Percentiles rank a stretch among this genome's conserved stretches.
Conservation (phyloP, 768 basidiomycete genomes). For the Suillus subluteus region DNA sequence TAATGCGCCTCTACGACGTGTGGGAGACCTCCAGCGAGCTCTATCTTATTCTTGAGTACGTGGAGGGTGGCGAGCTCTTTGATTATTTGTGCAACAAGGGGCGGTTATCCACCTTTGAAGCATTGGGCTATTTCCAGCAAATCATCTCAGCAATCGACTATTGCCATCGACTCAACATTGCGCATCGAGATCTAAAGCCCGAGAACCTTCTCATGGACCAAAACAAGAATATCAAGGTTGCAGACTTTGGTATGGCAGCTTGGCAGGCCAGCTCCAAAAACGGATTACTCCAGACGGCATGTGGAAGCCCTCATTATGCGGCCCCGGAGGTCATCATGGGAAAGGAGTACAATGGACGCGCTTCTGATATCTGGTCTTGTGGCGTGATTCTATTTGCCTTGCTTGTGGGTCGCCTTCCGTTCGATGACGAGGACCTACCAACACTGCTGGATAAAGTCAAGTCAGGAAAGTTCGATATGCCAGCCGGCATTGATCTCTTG, state of each 20-base stretch:
- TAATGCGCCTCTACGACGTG: constrained; percentile 94
- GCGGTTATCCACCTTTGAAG: constrained; percentile 69
- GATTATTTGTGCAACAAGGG: constrained; percentile 87
- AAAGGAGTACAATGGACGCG: constrained; percentile 78
- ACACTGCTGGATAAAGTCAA: constrained; percentile 83
- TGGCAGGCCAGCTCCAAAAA: constrained; percentile 72
- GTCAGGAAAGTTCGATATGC: constrained; percentile 73
- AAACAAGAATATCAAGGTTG: constrained; percentile 88
- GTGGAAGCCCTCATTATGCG: constrained; percentile 95
- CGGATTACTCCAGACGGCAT: constrained; percentile 75
- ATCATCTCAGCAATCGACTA: constrained; percentile 91
- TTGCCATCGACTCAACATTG: constrained; percentile 93
- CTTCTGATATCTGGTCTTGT: constrained; percentile 97
- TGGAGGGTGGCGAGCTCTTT: constrained; percentile 94
- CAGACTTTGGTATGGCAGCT: constrained; percentile 97
- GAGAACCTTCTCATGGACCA: constrained; percentile 90
- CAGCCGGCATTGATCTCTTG: constrained; percentile 62
- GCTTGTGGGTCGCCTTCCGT: constrained; percentile 86
- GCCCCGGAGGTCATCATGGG: constrained; percentile 91
- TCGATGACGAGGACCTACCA: constrained; percentile 86
- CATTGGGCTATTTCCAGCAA: constrained; percentile 88
- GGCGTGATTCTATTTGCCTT: constrained; percentile 92
- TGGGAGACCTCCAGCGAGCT: constrained; percentile 93
- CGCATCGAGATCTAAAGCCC: constrained; percentile 92
- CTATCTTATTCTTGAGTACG: constrained; percentile 92